Evolutionary conservation across 495 filamentous ascomycete species (phyloP), one percentile per base, ranked within the genome.

Genomic region (Penicillium nucicola): DNA sequence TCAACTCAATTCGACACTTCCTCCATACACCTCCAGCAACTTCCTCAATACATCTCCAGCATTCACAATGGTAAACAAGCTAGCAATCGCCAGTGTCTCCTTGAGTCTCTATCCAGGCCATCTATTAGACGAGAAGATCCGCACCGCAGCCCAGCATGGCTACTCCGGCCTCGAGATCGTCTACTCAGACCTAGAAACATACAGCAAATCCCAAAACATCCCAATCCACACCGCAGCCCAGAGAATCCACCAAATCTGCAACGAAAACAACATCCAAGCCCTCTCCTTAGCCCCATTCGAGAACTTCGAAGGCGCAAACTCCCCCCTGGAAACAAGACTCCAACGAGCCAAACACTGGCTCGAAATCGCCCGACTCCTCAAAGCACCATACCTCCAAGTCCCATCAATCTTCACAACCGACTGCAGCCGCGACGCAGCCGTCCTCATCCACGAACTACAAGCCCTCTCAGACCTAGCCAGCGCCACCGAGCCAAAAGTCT

Each of bases 231-330:
- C 66, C 5, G 86, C 84, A 4, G 85, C 86, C 9, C 52, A 67
- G 3, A 61, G 70, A 33, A 81, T 89, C 38, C 64, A 64, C 3
- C 41, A 49, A 0, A 61, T 84, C 18, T 87, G 83, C 66, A 64
- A 74, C 14, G 66, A 71, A 5, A 69, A 74, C 32, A 60, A 63
- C 4, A 61, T 91, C 22, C 58, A 67, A 11, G 79, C 89, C 28
- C 52, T 89, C 19, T 82, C 83, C 25, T 68, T 90, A 4, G 86
- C 89, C 56, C 86, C 87, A 5, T 89, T 90, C 60, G 80, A 82
- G 69, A 84, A 88, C 60, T 88, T 84, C 67, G 86, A 90, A 58
- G 87, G 87, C 17, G 48, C 68, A 18, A 68, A 72, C 39, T 66
- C 64, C 6, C 58, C 71, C 4, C 68, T 81, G 13, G 58, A 81